Evolutionary conservation across 2,329 filamentous ascomycete genomes (phyloP).

Genomic region (Furcasterigmium furcatum): DNA sequence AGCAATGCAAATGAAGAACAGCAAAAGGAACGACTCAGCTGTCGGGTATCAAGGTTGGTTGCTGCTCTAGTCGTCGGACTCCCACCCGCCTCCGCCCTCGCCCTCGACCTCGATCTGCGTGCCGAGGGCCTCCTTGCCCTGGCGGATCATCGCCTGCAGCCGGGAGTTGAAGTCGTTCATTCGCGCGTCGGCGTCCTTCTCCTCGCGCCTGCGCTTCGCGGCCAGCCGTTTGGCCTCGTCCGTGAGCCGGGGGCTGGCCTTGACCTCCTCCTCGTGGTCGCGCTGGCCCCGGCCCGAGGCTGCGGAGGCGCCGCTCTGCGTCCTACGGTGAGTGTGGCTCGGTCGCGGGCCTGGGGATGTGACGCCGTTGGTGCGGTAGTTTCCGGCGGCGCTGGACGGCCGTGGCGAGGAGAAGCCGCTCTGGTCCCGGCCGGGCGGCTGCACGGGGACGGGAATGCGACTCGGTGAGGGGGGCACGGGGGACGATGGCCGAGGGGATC

Average conservation of each 20-base stretch:
- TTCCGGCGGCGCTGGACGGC: constrained; percentile 12
- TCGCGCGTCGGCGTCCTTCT: constrained; percentile 74
- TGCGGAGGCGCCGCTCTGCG: constrained; percentile 39
- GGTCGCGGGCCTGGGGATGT: constrained; percentile 12
- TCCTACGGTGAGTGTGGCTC: constrained; percentile 35
- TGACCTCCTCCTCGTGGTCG: constrained; percentile 15
- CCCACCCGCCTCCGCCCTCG: constrained; percentile 33
- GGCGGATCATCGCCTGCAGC: constrained; percentile 80
- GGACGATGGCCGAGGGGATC: constrained; percentile 30
- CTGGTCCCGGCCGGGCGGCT: constrained; percentile 7
- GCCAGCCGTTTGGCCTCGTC: constrained; percentile 72
- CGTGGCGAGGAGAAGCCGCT: constrained; percentile 8
- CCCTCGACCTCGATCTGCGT: constrained; percentile 65
- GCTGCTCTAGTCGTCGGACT: constrained; percentile 30
- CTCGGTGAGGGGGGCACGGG: constrained; percentile 31
- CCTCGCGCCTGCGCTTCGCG: constrained; percentile 67
- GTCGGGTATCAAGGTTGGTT: constrained; percentile 7
- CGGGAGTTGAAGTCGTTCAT: constrained; percentile 77
- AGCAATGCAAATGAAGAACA: constrained; percentile 2
- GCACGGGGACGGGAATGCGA: constrained; percentile 37
- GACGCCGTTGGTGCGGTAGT: constrained; percentile 15
- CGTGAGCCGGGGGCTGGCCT: constrained; percentile 49
- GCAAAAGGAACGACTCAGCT: constrained; percentile 2
- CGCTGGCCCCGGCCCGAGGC: constrained; percentile 26
- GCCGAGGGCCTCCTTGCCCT: constrained; percentile 83